Evolutionary conservation across 805 yeast genomes (phyloP), one percentile per base, ranked within the genome.

Genomic region (Jamesozyma lodderae): DNA sequence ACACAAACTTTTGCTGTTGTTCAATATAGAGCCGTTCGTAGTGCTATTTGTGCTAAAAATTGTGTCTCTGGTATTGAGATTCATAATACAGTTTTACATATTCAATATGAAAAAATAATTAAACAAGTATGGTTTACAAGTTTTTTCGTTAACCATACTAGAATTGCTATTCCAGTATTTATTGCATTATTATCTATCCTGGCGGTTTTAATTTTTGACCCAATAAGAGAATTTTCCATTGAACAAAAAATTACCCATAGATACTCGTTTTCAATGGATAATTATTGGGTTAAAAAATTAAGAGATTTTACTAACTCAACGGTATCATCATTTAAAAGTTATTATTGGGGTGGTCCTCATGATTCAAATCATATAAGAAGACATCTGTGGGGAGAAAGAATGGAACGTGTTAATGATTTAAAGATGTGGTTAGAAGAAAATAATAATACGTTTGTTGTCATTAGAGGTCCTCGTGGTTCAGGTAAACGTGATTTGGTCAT

Each of bases 391-490:
- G 69, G 72, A 25, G 94, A 87, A 50, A 66, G 95, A 31, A 59
- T 67, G 27, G 81, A 78, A 37, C 72, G 74, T 43, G 76, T 81
- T 1, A 76, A 78, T 41, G 85, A 81, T 45, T 53, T 92, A 40
- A 72, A 70, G 46, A 64, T 82, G 47, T 83, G 94, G 92, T 64
- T 92, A 5, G 78, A 77, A 41, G 98, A 92, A 57, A 88, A 87
- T 44, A 77, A 79, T n/a, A 80, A 82, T 56, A 85, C 96, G 1
- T 92, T 87, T 55, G 87, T 90, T 19, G 76, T 92, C 3, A 78
- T 92, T 3, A 75, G 79, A 44, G 98, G 98, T 10, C 97, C 98
- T 4, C 72, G 85, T 46, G 98, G 98, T 4, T 78, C 94, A n/a
- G 98, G 97, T 17, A 90, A 92, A 51, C 73, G 78, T 42, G 90